Evolutionary conservation across 768 basidiomycete species (phyloP).

Genomic region (Mycena pura): DNA sequence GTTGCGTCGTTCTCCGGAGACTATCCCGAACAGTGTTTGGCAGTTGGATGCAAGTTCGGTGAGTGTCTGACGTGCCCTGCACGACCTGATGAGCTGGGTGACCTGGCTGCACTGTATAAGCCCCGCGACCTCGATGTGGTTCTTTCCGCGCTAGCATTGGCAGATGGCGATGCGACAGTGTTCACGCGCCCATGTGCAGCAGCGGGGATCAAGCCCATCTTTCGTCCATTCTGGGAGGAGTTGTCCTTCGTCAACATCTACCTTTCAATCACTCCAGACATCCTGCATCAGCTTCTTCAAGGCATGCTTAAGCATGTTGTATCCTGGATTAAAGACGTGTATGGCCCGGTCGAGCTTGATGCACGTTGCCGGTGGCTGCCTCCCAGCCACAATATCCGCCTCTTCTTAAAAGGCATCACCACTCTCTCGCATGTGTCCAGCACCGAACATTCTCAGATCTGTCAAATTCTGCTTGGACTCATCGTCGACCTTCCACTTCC

Average conservation of each 20-base stretch:
- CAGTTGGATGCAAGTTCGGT: slow-evolving; percentile 32
- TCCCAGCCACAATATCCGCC: slow-evolving; percentile 34
- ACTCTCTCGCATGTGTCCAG: slow-evolving; percentile 10
- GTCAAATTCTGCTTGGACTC: slow-evolving; percentile 7
- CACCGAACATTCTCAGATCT: slow-evolving; percentile 6
- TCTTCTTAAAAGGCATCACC: slow-evolving; percentile 10
- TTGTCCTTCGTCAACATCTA: slow-evolving; percentile 37
- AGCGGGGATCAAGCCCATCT: slow-evolving; percentile 21
- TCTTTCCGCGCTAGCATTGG: too few species aligned
- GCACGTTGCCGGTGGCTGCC: slow-evolving; percentile 35
- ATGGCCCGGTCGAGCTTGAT: slow-evolving; percentile 32
- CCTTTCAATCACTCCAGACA: slow-evolving; percentile 38
- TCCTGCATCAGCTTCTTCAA: slow-evolving; percentile 44
- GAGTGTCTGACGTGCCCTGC: slow-evolving; percentile 26
- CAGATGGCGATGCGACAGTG: too few species aligned
- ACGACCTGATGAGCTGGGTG: slow-evolving; percentile 5
- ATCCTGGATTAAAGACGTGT: slow-evolving; percentile 27
- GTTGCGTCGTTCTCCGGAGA: slow-evolving; percentile 46
- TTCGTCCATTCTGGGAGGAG: slow-evolving; percentile 33
- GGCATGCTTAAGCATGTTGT: slow-evolving; percentile 41
- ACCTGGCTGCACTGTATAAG: slow-evolving; percentile 1
- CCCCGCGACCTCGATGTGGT: slow-evolving; percentile 1
- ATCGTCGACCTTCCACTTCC: slow-evolving; percentile 3
- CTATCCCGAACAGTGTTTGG: slow-evolving; percentile 49
- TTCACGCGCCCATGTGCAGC: slow-evolving; percentile 8